These are phyloP conservation scores for Cytospora chrysosperma DNA, from an alignment of 2,329 filamentous ascomycete genomes.

Conservation along the genomic window DNA sequence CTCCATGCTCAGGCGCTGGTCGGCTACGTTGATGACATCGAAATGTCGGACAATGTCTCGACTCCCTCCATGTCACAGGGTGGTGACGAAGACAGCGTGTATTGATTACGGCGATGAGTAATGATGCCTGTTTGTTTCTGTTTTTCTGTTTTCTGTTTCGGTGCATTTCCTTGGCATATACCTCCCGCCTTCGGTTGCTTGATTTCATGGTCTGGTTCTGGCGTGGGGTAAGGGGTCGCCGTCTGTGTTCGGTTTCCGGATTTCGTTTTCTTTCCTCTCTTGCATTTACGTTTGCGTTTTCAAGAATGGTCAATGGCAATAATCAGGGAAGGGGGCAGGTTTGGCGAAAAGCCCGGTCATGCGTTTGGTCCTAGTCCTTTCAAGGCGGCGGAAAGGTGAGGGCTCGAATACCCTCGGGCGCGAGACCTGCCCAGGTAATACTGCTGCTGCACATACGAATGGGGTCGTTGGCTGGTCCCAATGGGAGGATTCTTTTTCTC, in stretches of 20 bases:
- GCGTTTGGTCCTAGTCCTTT: slow-evolving; percentile 34
- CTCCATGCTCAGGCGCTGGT: slow-evolving; percentile 92
- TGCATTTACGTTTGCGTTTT: slow-evolving; percentile 33
- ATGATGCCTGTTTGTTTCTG: slow-evolving; percentile 52
- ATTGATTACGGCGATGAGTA: slow-evolving; percentile 47
- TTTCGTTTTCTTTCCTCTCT: slow-evolving; percentile 29
- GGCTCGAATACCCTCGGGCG: slow-evolving; percentile 33
- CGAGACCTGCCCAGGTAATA: slow-evolving; percentile 40
- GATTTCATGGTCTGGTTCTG: slow-evolving; percentile 30
- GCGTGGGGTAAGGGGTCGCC: slow-evolving; percentile 24
- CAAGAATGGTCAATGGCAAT: slow-evolving; percentile 44
- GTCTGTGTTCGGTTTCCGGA: slow-evolving; percentile 27
- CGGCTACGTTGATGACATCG: slow-evolving; percentile 85
- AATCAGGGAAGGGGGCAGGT: slow-evolving; percentile 40
- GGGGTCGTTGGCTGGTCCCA: slow-evolving; percentile 54
- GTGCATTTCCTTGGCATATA: slow-evolving; percentile 41
- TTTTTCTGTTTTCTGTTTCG: slow-evolving; percentile 39
- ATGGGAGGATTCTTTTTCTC: slow-evolving; percentile 41
- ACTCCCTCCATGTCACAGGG: slow-evolving; percentile 73
- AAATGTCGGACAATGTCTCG: slow-evolving; percentile 66
- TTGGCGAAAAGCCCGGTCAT: slow-evolving; percentile 37
- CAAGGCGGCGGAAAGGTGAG: slow-evolving; percentile 30
- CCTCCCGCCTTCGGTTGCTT: slow-evolving; percentile 38
- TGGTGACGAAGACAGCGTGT: slow-evolving; percentile 70
- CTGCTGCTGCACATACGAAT: slow-evolving; percentile 36